These are phyloP conservation scores for Centella asiatica DNA, from an alignment of 129 eudicot species.

Conservation along the genomic window DNA sequence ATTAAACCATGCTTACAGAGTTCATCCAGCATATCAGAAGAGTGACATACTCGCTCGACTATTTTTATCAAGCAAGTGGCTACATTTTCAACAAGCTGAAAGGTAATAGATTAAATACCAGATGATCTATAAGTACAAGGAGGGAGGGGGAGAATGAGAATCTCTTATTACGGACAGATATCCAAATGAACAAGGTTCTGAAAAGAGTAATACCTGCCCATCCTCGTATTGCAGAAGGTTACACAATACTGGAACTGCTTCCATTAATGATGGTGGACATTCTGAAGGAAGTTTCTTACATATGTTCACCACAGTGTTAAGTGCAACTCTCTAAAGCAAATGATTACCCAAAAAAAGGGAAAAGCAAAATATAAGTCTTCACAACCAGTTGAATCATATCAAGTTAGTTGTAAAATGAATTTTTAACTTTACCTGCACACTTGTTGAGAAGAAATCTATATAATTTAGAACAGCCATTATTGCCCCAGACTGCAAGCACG, in stretches of 20 bases:
- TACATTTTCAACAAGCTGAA: slow-evolving; percentile 89
- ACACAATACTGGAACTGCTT: slow-evolving; percentile 86
- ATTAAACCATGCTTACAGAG: slow-evolving; percentile 69
- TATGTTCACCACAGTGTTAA: slow-evolving; percentile 73
- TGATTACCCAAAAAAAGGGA: slow-evolving; percentile 4
- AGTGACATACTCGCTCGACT: slow-evolving; percentile 44
- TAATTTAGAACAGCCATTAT: slow-evolving; percentile 72
- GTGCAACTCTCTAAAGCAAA: slow-evolving; percentile 67
- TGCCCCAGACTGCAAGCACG: slow-evolving; percentile 79
- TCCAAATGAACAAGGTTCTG: neutral
- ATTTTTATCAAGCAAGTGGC: slow-evolving; percentile 75
- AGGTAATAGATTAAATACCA: neutral
- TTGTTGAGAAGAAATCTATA: slow-evolving; percentile 89
- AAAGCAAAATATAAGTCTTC: slow-evolving; percentile 10
- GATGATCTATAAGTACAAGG: neutral
- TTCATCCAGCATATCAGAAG: slow-evolving; percentile 63
- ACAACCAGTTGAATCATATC: neutral
- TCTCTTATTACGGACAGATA: neutral
- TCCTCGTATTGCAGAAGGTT: slow-evolving; percentile 89
- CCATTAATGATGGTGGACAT: slow-evolving; percentile 62
- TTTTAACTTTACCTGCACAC: slow-evolving; percentile 54
- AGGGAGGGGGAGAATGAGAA: neutral
- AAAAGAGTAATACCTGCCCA: slow-evolving; percentile 45
- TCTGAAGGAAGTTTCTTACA: slow-evolving; percentile 75
- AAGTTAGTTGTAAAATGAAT: neutral